Evolutionary conservation across 768 basidiomycete species (phyloP).

Genomic region (Suillus fuscotomentosus): DNA sequence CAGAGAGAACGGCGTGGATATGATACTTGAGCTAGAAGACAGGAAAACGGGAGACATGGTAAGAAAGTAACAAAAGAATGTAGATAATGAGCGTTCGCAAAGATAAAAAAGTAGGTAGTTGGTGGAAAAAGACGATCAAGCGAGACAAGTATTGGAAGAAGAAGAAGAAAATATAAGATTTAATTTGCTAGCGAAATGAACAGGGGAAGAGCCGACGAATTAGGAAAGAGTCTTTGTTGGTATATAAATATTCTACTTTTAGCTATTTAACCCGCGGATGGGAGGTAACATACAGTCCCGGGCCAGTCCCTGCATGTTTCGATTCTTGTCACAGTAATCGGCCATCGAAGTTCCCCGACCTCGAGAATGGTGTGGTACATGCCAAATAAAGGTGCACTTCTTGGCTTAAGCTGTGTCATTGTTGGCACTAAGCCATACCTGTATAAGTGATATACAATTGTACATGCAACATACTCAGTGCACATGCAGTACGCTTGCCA

Average conservation of each 20-base stretch:
- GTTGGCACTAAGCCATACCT: background rate
- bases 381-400: background rate
- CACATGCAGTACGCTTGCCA: background rate
- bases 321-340: background rate
- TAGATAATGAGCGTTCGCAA: background rate
- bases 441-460: background rate
- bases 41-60: background rate
- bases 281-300: background rate
- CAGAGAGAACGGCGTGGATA: background rate
- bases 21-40: background rate
- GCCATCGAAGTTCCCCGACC: background rate
- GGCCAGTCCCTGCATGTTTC: background rate
- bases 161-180: conserved; percentile 3
- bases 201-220: conserved; percentile 1
- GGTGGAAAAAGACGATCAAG: background rate
- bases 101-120: background rate
- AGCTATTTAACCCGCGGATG: background rate
- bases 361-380: background rate
- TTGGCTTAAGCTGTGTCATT: background rate
- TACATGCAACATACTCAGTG: background rate
- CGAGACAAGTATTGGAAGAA: background rate
- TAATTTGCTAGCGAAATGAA: conserved; percentile 1
- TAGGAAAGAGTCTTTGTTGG: background rate
- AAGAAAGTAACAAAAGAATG: conserved; percentile 1
- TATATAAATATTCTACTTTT: background rate